Evolutionary conservation across 1,284 basidiomycete genomes (phyloP), one percentile per base, ranked within the genome.

Genomic region (Ganoderma leucocontextum): DNA sequence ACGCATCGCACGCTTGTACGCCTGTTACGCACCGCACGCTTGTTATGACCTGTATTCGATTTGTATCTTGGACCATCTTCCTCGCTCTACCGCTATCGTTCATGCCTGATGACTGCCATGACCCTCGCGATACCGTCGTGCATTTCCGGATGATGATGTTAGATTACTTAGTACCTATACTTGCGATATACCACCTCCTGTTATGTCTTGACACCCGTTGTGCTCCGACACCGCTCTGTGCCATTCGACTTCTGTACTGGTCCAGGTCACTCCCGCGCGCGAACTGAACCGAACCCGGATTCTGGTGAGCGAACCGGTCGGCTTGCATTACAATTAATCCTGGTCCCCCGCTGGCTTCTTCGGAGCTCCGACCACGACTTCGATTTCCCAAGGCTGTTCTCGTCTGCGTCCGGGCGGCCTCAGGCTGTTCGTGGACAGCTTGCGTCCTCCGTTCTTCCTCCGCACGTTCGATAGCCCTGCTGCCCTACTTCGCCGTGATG

Each of bases 381-480:
- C 35, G 29, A 29, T 35, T 41, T 49, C 47, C 47, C 47, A 49
- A 38, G 55, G 55, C 55, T 58, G 55, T 58, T 10, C 35, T n/a
- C 55, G 1, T 58, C 55, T 58, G 22, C 25, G 47, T 38, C 33
- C 38, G 19, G 35, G 55, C 55, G 29, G 55, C 8, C 35, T n/a
- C n/a, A n/a, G n/a, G n/a, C n/a, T 22, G 9, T 58, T 35, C 35
- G 17, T 19, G 35, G n/a, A 58, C 35, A 4, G 17, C 55, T n/a
- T 22, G 33, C 35, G 55, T n/a, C 19, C 5, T 38, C 52, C 52
- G 52, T 29, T 3, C 52, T 55, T 55, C 33, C 29, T 55, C 29
- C 29, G 52, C 47, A 49, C 22, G 22, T 13, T 25, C 25, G 47
- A 9, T 9, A 25, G n/a, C 22, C 47, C 22, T 25, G 10, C n/a